A percentile compares a stretch with the other conserved stretches of the same genome.
Evolutionary conservation across 2,329 filamentous ascomycete species (phyloP).

Genomic region (Curvularia sp.): DNA sequence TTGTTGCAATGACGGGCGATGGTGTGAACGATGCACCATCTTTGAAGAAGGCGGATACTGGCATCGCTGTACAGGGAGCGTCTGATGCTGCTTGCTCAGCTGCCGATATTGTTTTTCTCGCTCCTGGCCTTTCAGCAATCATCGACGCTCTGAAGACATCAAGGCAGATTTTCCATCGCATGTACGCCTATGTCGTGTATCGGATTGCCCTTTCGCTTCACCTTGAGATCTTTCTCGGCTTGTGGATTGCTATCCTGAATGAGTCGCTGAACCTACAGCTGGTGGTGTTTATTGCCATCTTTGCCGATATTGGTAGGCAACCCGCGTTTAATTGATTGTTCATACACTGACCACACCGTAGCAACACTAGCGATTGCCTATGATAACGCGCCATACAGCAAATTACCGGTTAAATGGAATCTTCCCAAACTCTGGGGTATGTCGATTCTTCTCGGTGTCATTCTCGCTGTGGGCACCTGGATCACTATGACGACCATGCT

Average conservation of each 20-base stretch:
- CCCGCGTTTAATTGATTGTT: not conserved
- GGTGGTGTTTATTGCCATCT: slow-evolving; percentile 93
- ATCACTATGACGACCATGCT: slow-evolving; percentile 88
- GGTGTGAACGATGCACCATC: slow-evolving; percentile 94
- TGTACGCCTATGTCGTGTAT: slow-evolving; percentile 96
- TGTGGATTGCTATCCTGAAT: slow-evolving; percentile 91
- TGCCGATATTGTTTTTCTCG: slow-evolving; percentile 92
- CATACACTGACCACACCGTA: not conserved
- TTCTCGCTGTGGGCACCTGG: slow-evolving; percentile 85
- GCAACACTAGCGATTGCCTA: slow-evolving; percentile 92
- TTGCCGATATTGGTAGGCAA: slow-evolving; percentile 72
- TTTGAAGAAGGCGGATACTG: slow-evolving; percentile 93
- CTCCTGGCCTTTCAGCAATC: slow-evolving; percentile 87
- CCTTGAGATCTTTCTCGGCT: slow-evolving; percentile 87
- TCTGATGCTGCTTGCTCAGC: slow-evolving; percentile 90
- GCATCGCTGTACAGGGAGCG: slow-evolving; percentile 92
- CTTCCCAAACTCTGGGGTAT: slow-evolving; percentile 93
- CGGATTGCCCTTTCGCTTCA: slow-evolving; percentile 92
- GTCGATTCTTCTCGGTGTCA: slow-evolving; percentile 81
- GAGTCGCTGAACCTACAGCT: slow-evolving; percentile 82
- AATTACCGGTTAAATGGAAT: slow-evolving; percentile 92
- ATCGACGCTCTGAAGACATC: slow-evolving; percentile 93
- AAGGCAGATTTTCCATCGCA: slow-evolving; percentile 93
- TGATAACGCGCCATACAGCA: slow-evolving; percentile 88
- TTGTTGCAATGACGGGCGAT: slow-evolving; percentile 95